Conservation (phyloP, 805 yeast genomes). For the Metschnikowia proteae region DNA sequence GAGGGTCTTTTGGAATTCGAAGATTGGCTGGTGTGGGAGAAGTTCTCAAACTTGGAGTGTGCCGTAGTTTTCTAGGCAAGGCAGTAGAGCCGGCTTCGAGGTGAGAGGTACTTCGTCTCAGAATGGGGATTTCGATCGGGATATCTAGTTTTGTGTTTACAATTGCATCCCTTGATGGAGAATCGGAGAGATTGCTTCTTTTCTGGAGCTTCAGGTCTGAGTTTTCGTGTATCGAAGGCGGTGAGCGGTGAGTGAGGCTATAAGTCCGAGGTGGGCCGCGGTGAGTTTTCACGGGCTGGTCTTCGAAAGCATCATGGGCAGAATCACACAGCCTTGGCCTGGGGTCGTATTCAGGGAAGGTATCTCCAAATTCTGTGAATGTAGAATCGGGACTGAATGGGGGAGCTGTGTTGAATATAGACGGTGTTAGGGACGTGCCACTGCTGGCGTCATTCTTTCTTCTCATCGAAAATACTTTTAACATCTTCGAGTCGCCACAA, state of each 20-base stretch:
- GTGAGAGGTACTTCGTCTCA: neutral
- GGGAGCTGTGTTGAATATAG: conserved; percentile 18
- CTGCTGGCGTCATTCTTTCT: conserved; percentile 6
- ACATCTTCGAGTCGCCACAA: neutral
- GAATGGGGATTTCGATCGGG: neutral
- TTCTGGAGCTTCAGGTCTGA: neutral
- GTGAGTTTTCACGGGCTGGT: neutral
- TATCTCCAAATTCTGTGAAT: neutral
- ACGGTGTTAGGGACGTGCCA: conserved; percentile 7
- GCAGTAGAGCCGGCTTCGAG: neutral
- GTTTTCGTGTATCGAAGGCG: neutral
- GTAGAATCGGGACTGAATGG: conserved; percentile 8
- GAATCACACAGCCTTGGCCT: neutral
- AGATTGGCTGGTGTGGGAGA: neutral
- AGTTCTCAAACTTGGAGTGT: neutral
- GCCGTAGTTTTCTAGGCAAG: neutral
- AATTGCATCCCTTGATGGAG: neutral
- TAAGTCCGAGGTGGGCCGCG: neutral
- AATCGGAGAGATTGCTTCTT: neutral
- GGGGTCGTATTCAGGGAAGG: neutral
- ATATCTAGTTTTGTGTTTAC: neutral
- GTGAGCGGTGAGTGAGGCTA: neutral
- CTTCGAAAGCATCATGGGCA: neutral
- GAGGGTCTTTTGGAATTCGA: neutral
- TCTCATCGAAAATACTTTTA: neutral